Percentiles rank a stretch among this genome's conserved stretches.
phyloP scores from a whole-genome alignment of 345 rosid species.

The Gossypium ekmanianum region DNA sequence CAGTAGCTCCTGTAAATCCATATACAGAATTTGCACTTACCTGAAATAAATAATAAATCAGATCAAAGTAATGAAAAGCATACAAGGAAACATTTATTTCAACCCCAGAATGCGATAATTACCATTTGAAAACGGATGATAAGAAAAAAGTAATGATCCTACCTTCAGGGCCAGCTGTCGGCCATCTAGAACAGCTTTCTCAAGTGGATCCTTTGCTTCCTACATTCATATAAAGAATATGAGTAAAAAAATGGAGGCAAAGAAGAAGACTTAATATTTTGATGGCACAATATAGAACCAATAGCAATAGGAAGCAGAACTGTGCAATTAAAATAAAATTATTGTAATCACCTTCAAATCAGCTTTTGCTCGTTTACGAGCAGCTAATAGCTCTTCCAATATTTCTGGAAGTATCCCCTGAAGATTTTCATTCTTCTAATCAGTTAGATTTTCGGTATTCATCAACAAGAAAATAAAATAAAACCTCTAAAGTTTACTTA shows the following conservation, averaged over 20 bases:
- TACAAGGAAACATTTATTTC: background rate
- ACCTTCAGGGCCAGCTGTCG: constrained; percentile 95
- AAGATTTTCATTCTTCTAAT: constrained; percentile 17
- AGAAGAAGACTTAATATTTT: constrained; percentile 7
- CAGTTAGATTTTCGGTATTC: constrained; percentile 8
- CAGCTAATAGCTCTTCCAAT: constrained; percentile 85
- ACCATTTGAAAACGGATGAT: constrained; percentile 1
- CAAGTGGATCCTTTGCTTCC: constrained; percentile 98
- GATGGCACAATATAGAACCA: background rate
- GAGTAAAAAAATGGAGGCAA: background rate
- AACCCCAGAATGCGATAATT: background rate
- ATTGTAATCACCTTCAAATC: constrained; percentile 67
- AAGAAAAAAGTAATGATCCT: constrained; percentile 19
- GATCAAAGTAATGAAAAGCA: background rate
- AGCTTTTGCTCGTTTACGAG: constrained; percentile 95
- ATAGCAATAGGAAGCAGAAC: constrained; percentile 6
- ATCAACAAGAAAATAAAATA: constrained; percentile 3
- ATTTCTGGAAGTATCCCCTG: constrained; percentile 99
- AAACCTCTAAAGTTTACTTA: background rate
- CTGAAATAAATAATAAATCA: constrained; percentile 33
- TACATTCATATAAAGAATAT: constrained; percentile 21
- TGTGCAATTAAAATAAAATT: constrained; percentile 10
- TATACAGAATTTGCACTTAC: constrained; percentile 96
- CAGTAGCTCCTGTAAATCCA: constrained; percentile 96
- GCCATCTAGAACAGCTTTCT: constrained; percentile 95